phyloP scores from a whole-genome alignment of 2,329 filamentous ascomycete species.

The Lasiodiplodia gonubiensis region DNA sequence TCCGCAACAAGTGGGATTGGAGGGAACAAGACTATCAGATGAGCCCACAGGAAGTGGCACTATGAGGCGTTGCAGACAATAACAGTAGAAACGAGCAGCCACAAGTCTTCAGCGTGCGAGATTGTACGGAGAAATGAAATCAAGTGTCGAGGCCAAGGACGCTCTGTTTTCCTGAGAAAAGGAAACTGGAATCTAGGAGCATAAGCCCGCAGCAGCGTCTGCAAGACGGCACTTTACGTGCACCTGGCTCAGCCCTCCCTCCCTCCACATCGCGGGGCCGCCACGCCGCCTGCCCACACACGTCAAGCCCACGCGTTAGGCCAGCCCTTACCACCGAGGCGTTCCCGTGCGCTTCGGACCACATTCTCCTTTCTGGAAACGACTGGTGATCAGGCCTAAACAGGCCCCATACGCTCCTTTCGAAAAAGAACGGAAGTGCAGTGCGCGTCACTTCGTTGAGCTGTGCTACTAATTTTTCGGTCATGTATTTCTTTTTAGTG shows the following conservation, averaged over 20 bases:
- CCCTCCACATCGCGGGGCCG: constrained; percentile 13
- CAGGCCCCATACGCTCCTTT: no score
- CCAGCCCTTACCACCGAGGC: constrained; percentile 1
- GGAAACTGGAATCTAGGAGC: not conserved
- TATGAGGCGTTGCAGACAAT: not conserved
- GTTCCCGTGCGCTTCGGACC: not conserved
- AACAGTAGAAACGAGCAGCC: not conserved
- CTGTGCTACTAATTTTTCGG: not conserved
- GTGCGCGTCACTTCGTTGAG: no score
- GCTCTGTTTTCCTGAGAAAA: not conserved
- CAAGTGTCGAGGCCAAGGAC: not conserved
- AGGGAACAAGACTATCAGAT: not conserved
- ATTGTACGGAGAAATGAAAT: not conserved
- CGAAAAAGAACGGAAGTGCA: no score
- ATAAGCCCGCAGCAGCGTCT: not conserved
- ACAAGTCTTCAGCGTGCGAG: not conserved
- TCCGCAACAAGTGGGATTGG: not conserved
- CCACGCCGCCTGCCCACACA: not conserved
- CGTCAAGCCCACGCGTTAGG: not conserved
- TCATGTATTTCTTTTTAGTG: not conserved
- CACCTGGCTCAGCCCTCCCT: not conserved
- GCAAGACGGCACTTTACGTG: not conserved
- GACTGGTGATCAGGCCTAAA: not conserved
- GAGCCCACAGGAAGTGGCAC: no score
- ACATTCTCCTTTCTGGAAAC: not conserved